Evolutionary conservation across 2,329 filamentous ascomycete species (phyloP), one percentile per base, ranked within the genome.

Genomic region (Pseudogymnoascus sp.): DNA sequence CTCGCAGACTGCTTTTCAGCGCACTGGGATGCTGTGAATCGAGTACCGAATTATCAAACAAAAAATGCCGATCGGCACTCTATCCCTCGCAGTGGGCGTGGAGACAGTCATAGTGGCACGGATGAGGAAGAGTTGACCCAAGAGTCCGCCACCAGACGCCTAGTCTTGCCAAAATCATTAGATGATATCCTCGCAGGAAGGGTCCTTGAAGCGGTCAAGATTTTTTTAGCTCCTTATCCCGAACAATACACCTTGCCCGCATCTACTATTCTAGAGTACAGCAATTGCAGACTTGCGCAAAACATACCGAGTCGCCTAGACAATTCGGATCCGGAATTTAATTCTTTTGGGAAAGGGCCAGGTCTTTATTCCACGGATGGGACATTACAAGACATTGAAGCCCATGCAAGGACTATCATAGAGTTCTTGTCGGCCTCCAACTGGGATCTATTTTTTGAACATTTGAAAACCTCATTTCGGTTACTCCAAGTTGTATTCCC

Each of bases 381-480:
- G 16, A 34, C 51, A 18, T 57, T 57, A 16, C 73, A 75, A 60
- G 78, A 81, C 61, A 76, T 87, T 62, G 85, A 88, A 69, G 74
- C 75, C 6, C 77, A 82, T 67, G 77, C 84, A 69, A 82, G 83
- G 71, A 76, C 73, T 4, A 78, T 89, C 14, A 77, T 87, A 36
- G 85, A 88, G 71, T 89, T 84, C 68, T 74, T 86, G 64, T 87
- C 84, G 12, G 86, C 84, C 6, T 84, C 84, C 1, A 88, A 81
- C 69, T 89, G 86, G 86, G 68, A 77, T 31, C 74, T 79, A 40
- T 80, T 83, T 2, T 83, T 87, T 63, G 83, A 86, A 59, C 84
- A 85, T 68, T 74, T 87, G 63, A 80, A 83, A 31, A 79, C 77
- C 51, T 68, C 70, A 12, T 65, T 74, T 14, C 67, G 69, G 6